Conservation (phyloP, 2,329 filamentous ascomycete genomes). For the Aspergillus thermomutatus region DNA sequence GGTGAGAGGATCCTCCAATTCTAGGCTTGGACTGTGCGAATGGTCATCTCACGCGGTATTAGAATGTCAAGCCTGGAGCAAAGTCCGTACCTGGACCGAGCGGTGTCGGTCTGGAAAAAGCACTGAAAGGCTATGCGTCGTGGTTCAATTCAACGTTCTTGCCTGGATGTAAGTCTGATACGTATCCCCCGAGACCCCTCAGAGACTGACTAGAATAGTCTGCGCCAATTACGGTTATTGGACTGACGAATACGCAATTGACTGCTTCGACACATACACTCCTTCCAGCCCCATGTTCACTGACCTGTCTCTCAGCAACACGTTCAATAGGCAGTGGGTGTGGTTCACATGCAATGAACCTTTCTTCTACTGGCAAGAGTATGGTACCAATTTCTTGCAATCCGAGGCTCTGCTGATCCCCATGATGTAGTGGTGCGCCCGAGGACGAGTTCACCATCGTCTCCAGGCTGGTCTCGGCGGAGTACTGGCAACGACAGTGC, state of each 20-base stretch:
- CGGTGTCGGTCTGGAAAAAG: constrained; percentile 54
- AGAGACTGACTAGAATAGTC: constrained; percentile 24
- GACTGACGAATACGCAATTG: constrained; percentile 39
- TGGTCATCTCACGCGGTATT: constrained; percentile 11
- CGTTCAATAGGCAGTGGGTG: constrained; percentile 52
- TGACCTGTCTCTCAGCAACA: constrained; percentile 48
- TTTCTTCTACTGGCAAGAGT: constrained; percentile 57
- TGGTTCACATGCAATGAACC: constrained; percentile 65
- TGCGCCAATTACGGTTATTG: constrained; percentile 52
- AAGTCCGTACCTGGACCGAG: constrained; percentile 31
- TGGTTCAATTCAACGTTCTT: constrained; percentile 49
- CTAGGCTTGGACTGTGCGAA: background rate
- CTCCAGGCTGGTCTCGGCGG: constrained; percentile 48
- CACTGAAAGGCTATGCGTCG: constrained; percentile 53
- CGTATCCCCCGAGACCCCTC: background rate
- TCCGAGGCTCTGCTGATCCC: constrained; percentile 28
- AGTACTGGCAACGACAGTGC: constrained; percentile 58
- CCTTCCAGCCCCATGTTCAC: constrained; percentile 48
- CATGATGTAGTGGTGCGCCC: constrained; percentile 49
- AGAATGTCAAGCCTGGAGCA: constrained; percentile 32
- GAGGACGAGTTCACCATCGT: constrained; percentile 45
- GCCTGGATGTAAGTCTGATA: constrained; percentile 44
- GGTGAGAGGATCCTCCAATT: constrained; percentile 28
- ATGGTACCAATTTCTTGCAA: constrained; percentile 13
- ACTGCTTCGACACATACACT: constrained; percentile 56